Base-by-base conservation (phyloP, 192 early-diverging fungal genomes). In the Coemansia sp. region DNA sequence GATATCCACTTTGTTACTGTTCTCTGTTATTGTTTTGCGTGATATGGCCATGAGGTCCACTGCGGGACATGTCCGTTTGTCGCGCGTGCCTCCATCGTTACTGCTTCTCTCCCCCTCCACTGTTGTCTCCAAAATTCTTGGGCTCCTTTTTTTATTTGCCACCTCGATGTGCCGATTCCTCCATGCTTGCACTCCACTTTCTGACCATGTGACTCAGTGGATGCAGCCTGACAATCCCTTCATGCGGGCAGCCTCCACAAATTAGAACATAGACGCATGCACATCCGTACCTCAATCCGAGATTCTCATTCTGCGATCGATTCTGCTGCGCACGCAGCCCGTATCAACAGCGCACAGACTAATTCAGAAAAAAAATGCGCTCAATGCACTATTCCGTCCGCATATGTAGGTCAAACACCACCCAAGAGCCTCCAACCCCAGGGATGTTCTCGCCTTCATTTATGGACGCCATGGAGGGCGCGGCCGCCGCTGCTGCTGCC, bases 361-460 rank as follows among this genome's bases (percentile, higher is more conserved):
- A n/a, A 22, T 34, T 34, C 14, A 34, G 55, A 28, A 28, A 21
- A 5, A 18, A 21, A 5, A 18, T 25, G 58, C 19, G 48, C 58
- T 60, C 24, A 60, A 38, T 23, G 25, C 1, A 23, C 25, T 60
- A 14, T n/a, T 27, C 19, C 14, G 8, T 12, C 14, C 16, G n/a
- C 27, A 51, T 32, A 16, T 60, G 56, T 73, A 69, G 63, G 26
- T 3, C 52, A 19, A 57, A 54, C 26, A 28, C 38, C 38, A 16
- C 68, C 0, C 83, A 75, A 49, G 70, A 74, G 38, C 88, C 87
- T 7, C 74, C 74, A 9, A 88, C 87, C n/a, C 88, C 88, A 0
- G 84, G 81, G 19, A 88, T 90, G 76, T 90, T 90, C 48, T 85
- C 87, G 48, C 86, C 89, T n/a, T 83, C 78, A 52, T 90, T 90